Evolutionary conservation across 768 basidiomycete species (phyloP), one percentile per base, ranked within the genome.

Genomic region (Chlorophyllum brunneum): DNA sequence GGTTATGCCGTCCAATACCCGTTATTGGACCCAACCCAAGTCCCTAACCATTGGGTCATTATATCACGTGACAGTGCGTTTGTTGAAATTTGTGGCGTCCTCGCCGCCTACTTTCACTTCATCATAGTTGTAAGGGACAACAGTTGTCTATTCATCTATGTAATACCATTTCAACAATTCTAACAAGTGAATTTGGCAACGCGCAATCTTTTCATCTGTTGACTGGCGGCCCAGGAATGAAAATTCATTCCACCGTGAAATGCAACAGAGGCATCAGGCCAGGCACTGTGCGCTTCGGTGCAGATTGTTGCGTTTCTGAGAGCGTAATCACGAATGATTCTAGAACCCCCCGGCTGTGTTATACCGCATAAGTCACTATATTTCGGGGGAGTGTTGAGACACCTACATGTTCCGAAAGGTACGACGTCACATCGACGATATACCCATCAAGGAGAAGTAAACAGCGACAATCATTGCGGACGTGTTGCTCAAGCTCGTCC

Each of bases 241-340:
- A 81, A 81, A 61, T 89, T 92, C 59, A 87, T 67, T 11, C 86
- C 86, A 13, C 86, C 86, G 50, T 77, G 72, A 68, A 86, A 89
- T 0, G 86, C 83, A 74, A 78, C 79, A 5, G 76, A 75, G 0
- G 83, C 82, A 41, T 83, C 74, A 16, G 33, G 44, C 58, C 55
- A 59, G 26, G n/a, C 44, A 20, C 54, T 37, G 5, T 42, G 54
- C 31, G 45, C 57, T 55, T 33, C 58, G 54, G 29, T 65, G 56
- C 26, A 46, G 48, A 23, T 51, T 48, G 22, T 37, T 51, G 48
- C 5, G 60, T 27, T 11, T 16, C 18, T 41, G 9, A 65, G 48
- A 1, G 82, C 69, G 64, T 84, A 85, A 52, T 70, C 67, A 9
- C 77, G 72, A 16, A 88, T 63, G 2, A 88, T 53, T 2, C 62